Percentiles rank a stretch among this genome's conserved stretches.
Conservation (phyloP, 2,329 filamentous ascomycete genomes). For the Botrytis byssoidea region DNA sequence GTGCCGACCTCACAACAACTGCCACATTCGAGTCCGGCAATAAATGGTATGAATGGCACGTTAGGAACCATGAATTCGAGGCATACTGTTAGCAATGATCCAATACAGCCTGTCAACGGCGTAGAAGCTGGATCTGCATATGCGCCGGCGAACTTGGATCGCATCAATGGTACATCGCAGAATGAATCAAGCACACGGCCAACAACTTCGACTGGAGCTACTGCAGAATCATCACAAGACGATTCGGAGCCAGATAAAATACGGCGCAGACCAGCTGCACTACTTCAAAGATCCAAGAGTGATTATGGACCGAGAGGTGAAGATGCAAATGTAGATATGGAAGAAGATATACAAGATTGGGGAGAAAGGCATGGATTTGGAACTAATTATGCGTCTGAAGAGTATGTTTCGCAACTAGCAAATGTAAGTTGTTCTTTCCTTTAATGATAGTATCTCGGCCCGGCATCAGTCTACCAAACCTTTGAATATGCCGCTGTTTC, state of each 20-base stretch:
- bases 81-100: conserved; percentile 34
- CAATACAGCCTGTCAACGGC: conserved; percentile 24
- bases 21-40: background rate
- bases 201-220: conserved; percentile 30
- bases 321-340: conserved; percentile 30
- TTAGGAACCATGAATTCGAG: conserved; percentile 27
- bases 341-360: conserved; percentile 37
- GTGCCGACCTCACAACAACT: conserved; percentile 25
- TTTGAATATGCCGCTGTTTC: background rate
- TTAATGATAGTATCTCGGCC: conserved; percentile 9
- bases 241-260: conserved; percentile 33
- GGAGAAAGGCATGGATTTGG: conserved; percentile 67
- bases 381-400: conserved; percentile 67
- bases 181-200: conserved; percentile 23
- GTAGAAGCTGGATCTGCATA: conserved; percentile 1
- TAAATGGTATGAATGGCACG: conserved; percentile 28
- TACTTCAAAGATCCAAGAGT: conserved; percentile 47
- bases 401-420: conserved; percentile 66
- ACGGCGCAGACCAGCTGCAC: conserved; percentile 31
- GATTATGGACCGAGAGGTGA: conserved; percentile 50
- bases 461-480: background rate
- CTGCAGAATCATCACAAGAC: conserved; percentile 35
- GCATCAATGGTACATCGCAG: background rate
- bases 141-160: conserved; percentile 16
- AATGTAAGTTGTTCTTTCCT: conserved; percentile 49